phyloP scores from a whole-genome alignment of 768 basidiomycete genomes.

The Collybiopsis confluens region DNA sequence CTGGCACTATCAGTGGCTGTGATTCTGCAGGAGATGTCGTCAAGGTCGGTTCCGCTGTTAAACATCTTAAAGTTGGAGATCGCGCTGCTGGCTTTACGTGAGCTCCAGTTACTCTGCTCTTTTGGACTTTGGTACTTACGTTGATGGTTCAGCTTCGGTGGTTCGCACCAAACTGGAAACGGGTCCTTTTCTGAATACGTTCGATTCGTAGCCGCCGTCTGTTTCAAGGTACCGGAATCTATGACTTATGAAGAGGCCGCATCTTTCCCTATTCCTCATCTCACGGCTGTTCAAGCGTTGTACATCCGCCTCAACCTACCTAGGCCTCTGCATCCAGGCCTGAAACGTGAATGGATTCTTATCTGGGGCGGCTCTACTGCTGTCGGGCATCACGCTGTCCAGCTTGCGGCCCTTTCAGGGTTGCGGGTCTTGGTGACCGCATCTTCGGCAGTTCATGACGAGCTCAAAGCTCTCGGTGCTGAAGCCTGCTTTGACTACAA shows the following conservation, averaged over 20 bases:
- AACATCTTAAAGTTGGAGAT: no score
- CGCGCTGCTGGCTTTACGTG: constrained; percentile 5
- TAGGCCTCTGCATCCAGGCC: no score
- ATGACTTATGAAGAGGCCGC: constrained; percentile 2
- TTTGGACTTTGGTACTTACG: neutral
- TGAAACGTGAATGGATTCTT: no score
- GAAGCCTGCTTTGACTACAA: constrained; percentile 1
- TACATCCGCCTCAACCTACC: neutral
- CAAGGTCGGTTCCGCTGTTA: neutral
- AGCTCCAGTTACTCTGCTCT: neutral
- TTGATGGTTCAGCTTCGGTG: neutral
- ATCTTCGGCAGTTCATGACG: neutral
- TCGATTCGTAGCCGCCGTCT: neutral
- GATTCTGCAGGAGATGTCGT: constrained; percentile 6
- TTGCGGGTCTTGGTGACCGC: neutral
- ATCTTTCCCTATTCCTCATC: neutral
- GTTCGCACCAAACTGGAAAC: neutral
- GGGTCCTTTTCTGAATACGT: constrained; percentile 2
- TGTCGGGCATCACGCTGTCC: constrained; percentile 6
- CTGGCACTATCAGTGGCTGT: neutral
- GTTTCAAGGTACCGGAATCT: neutral
- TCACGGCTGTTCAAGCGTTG: neutral
- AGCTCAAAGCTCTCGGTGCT: constrained; percentile 2
- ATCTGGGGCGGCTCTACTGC: constrained; percentile 2
- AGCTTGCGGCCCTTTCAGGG: constrained; percentile 1